Conservation (phyloP, 192 early-diverging fungal species). For the Umbelopsis vinacea region DNA sequence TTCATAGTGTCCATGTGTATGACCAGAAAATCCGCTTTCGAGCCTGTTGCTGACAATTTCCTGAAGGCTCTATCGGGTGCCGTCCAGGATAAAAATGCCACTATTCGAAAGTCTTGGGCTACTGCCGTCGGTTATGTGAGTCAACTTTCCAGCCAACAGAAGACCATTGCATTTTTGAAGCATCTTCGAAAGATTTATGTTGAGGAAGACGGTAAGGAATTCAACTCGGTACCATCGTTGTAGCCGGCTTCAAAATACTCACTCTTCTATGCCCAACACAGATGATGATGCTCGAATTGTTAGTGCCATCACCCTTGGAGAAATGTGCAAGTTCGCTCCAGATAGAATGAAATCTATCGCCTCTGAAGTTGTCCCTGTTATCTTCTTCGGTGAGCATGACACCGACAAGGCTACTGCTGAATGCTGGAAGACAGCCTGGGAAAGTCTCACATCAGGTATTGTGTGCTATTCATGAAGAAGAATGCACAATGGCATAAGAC, state of each 20-base stretch:
- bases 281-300: conserved; percentile 77
- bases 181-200: conserved; percentile 79
- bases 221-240: not conserved
- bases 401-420: conserved; percentile 54
- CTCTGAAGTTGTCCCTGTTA: conserved; percentile 67
- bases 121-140: conserved; percentile 83
- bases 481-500: too few relatives aligned
- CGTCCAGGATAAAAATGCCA: conserved; percentile 76
- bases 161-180: conserved; percentile 65
- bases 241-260: not conserved
- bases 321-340: conserved; percentile 70
- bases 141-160: conserved; percentile 58
- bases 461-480: not conserved
- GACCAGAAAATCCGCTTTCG: conserved; percentile 64
- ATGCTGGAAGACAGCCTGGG: conserved; percentile 78
- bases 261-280: conserved; percentile 19
- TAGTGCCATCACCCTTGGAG: conserved; percentile 64
- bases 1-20: conserved; percentile 81
- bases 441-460: conserved; percentile 69
- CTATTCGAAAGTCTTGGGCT: conserved; percentile 85
- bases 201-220: conserved; percentile 58
- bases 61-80: conserved; percentile 80
- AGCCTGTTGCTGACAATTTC: conserved; percentile 70
- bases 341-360: conserved; percentile 60
- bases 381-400: conserved; percentile 73